These are phyloP conservation scores for Blepharisma japonicum DNA, from an alignment of 73 alveolate species.

Conservation along the genomic window DNA sequence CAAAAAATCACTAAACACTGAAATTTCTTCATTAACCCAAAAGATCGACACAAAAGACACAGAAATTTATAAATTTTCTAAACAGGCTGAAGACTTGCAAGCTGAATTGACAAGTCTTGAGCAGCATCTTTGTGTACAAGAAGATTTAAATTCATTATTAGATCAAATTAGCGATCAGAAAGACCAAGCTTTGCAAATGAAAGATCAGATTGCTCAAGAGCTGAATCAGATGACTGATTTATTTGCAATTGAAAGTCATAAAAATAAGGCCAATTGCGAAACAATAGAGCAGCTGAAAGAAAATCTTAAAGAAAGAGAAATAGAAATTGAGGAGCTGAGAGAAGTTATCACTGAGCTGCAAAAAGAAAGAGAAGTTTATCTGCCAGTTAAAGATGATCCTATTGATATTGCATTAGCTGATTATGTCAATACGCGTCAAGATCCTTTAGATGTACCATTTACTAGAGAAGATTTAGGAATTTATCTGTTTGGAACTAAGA, in stretches of 20 bases:
- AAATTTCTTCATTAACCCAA: not conserved
- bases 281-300: not conserved
- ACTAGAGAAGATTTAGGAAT: slow-evolving; percentile 35
- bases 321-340: not conserved
- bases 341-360: not conserved
- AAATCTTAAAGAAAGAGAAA: not conserved
- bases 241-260: not conserved
- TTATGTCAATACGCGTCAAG: slow-evolving; percentile 28
- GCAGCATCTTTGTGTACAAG: not conserved
- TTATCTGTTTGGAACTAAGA: slow-evolving; percentile 37
- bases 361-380: slow-evolving; percentile 19
- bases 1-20: not conserved
- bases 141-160: not conserved
- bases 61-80: not conserved
- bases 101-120: not conserved
- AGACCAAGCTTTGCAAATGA: not conserved
- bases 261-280: not conserved
- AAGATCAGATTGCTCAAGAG: not conserved
- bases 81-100: not conserved
- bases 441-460: slow-evolving; percentile 19
- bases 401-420: slow-evolving; percentile 31
- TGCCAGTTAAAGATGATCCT: slow-evolving; percentile 37
- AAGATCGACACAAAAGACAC: not conserved
- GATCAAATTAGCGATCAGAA: not conserved
- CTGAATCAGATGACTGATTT: not conserved